Conservation (phyloP, 2,329 filamentous ascomycete genomes). For the Ophiostoma novo-ulmi region DNA sequence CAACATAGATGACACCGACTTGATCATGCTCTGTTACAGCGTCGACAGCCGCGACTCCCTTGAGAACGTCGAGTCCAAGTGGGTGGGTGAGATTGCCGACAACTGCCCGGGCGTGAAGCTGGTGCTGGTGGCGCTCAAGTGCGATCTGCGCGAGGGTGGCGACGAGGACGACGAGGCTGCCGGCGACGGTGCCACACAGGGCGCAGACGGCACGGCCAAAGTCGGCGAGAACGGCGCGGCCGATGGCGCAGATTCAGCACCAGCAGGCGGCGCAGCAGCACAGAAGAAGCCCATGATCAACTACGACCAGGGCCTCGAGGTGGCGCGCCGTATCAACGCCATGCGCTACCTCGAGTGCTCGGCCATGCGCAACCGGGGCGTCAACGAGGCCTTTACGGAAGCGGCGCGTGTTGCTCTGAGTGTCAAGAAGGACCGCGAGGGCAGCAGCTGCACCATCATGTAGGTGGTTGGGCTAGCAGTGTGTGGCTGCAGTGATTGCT, state of each 20-base stretch:
- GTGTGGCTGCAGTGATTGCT: not conserved
- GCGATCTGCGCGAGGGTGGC: slow-evolving; percentile 77
- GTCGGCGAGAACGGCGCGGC: slow-evolving; percentile 50
- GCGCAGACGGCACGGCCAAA: slow-evolving; percentile 13
- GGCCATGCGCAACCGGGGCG: slow-evolving; percentile 94
- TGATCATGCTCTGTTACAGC: slow-evolving; percentile 98
- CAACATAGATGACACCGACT: slow-evolving; percentile 71
- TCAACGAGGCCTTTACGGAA: slow-evolving; percentile 98
- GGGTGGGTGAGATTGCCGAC: slow-evolving; percentile 96
- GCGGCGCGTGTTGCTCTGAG: slow-evolving; percentile 87
- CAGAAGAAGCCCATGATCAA: slow-evolving; percentile 71
- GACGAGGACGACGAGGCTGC: slow-evolving; percentile 65
- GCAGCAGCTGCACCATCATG: slow-evolving; percentile 58
- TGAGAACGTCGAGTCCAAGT: slow-evolving; percentile 98
- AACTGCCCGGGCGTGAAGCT: slow-evolving; percentile 95
- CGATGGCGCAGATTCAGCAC: slow-evolving; percentile 35
- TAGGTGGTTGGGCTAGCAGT: slow-evolving; percentile 31
- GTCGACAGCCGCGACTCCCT: slow-evolving; percentile 94
- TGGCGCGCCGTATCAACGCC: slow-evolving; percentile 85
- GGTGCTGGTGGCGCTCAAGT: slow-evolving; percentile 92
- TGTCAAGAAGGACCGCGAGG: slow-evolving; percentile 60
- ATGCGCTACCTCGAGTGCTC: slow-evolving; percentile 97
- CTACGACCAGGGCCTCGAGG: slow-evolving; percentile 86
- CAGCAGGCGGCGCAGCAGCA: slow-evolving; percentile 28
- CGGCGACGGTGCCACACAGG: slow-evolving; percentile 27